Evolutionary conservation across 2,329 filamentous ascomycete genomes (phyloP), one percentile per base, ranked within the genome.

Genomic region (Colletotrichum australisinense): DNA sequence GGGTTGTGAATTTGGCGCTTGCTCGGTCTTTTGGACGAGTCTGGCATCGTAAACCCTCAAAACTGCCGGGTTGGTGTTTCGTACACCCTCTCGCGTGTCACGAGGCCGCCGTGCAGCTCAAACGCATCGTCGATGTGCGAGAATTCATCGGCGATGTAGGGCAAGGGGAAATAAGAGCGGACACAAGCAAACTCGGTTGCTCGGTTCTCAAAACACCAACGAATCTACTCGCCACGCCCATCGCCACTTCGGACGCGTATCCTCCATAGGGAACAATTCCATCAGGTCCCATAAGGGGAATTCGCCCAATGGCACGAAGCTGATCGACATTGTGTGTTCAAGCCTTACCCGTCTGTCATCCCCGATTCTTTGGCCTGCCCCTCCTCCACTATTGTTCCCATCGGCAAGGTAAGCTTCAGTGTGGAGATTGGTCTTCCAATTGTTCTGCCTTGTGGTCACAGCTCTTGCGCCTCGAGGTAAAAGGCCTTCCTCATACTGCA

Each of bases 221-320:
- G 5, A 16, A n/a, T 5, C 6, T 6, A 16, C 22, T 46, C 9
- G 42, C 60, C 42, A 14, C 19, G 19, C 9, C 42, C 16, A 12
- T 53, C 22, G 63, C 49, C 63, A 65, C 30, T 9, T 5, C 38
- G 58, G 58, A 62, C 32, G 22, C 26, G 35, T 46, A 24, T 46
- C 38, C 35, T 49, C 58, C 35, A 35, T n/a, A 62, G 35, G 35
- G 30, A 65, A 65, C 49, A 65, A 65, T 65, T 55, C 63, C 63
- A 65, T 56, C 30, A 42, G 22, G 32, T 16, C 49, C 49, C 12
- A 22, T 32, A 35, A n/a, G 26, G 38, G 49, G 11, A 52, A 49
- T 16, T 22, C 52, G 12, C n/a, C 63, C 63, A 56, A 65, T 65
- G 49, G 63, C 49, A 30, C 32, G 38, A 22, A 30, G 63, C 30